Conservation (phyloP, 2,329 filamentous ascomycete species). For the Calonectria pauciramosa region DNA sequence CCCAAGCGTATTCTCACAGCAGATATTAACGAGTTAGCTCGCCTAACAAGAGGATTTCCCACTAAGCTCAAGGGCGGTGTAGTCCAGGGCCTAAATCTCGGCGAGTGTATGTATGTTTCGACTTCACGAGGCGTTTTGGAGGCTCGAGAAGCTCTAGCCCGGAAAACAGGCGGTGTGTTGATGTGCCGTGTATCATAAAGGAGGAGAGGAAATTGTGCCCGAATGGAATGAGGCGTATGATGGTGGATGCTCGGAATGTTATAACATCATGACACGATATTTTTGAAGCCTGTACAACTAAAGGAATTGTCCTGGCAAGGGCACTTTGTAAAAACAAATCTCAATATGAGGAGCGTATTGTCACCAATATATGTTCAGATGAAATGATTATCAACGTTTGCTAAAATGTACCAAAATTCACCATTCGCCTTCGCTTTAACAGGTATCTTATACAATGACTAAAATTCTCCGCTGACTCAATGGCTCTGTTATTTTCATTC, state of each 20-base stretch:
- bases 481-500: conserved; percentile 32
- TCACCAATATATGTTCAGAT: conserved; percentile 24
- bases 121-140: conserved; percentile 87
- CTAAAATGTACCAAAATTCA: conserved; percentile 41
- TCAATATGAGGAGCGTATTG: conserved; percentile 30
- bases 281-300: conserved; percentile 45
- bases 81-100: conserved; percentile 81
- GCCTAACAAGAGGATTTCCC: conserved; percentile 77
- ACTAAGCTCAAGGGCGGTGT: conserved; percentile 71
- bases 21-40: conserved; percentile 71
- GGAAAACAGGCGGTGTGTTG: conserved; percentile 83
- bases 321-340: conserved; percentile 43
- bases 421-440: conserved; percentile 50
- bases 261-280: conserved; percentile 38
- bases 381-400: conserved; percentile 28
- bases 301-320: conserved; percentile 36
- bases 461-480: conserved; percentile 36
- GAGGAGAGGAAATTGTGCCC: background rate
- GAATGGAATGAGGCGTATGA: background rate
- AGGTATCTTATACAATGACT: conserved; percentile 48
- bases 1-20: conserved; percentile 81
- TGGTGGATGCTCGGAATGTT: conserved; percentile 21
- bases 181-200: conserved; percentile 76
- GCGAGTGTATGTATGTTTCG: conserved; percentile 85
- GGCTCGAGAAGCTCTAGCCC: conserved; percentile 83